These are phyloP conservation scores for Albifimbria verrucaria DNA, from an alignment of 2,329 filamentous ascomycete genomes.

Conservation along the genomic window DNA sequence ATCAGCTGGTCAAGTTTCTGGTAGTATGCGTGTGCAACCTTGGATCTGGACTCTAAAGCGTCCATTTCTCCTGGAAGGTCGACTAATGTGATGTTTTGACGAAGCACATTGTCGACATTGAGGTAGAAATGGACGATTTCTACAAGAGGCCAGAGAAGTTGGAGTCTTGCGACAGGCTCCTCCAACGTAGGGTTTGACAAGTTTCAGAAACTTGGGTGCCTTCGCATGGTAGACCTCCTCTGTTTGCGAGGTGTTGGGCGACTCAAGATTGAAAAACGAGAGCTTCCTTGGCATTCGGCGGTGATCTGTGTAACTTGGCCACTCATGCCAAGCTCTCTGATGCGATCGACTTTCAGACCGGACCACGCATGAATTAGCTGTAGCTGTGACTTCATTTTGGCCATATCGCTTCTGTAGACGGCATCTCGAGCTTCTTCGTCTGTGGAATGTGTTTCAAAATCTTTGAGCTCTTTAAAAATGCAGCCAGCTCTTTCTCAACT, in stretches of 20 bases:
- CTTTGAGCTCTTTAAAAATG: constrained; percentile 6
- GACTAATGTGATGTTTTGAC: constrained; percentile 12
- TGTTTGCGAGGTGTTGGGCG: not conserved
- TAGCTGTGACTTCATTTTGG: constrained; percentile 3
- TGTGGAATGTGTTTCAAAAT: constrained; percentile 1
- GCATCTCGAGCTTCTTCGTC: not conserved
- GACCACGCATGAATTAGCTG: constrained; percentile 9
- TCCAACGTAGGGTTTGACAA: constrained; percentile 9
- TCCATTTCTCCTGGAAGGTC: constrained; percentile 16
- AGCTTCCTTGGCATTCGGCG: not conserved
- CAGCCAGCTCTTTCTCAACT: constrained; percentile 9
- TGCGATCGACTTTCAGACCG: not conserved
- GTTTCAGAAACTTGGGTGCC: not conserved
- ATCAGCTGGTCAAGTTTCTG: constrained; percentile 8
- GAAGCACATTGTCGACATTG: constrained; percentile 5
- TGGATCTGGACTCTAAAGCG: constrained; percentile 7
- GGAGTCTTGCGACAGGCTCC: not conserved
- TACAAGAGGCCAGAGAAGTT: constrained; percentile 11
- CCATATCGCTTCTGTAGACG: not conserved
- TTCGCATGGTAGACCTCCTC: not conserved
- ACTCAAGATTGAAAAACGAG: not conserved
- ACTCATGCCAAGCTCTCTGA: constrained; percentile 4
- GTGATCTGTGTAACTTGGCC: not conserved
- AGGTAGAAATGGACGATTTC: constrained; percentile 11
- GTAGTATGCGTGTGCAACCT: constrained; percentile 6